Evolutionary conservation across 2,329 filamentous ascomycete species (phyloP), one percentile per base, ranked within the genome.

Genomic region (Penicillium sp.): DNA sequence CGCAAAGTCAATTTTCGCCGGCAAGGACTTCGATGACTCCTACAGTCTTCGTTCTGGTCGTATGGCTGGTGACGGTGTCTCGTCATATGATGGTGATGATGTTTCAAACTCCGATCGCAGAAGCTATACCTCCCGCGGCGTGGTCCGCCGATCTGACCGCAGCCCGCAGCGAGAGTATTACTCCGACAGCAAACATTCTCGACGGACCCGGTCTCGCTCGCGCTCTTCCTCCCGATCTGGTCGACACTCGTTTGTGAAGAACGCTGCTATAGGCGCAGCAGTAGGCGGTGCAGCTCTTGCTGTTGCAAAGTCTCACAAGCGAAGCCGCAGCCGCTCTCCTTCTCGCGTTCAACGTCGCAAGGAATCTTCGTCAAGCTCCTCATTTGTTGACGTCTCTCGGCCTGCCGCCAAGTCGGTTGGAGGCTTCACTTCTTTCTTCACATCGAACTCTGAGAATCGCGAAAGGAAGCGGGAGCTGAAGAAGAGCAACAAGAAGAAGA

Each of bases 321-420:
- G 58, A 50, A 39, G 65, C 53, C 68, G 71, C 17, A 74, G 68
- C 43, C 67, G 61, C 27, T 76, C 75, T 6, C 68, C 69, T 6
- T 66, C 63, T 15, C 70, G 67, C 40, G 30, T 47, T 7, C 67
- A 65, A 32, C 58, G 50, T 45, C 64, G 59, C 56, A 74, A 68
- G 54, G 68, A 60, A n/a, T 81, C 77, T 18, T 82, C 77, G 49
- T 84, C 78, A 30, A 80, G 80, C 34, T 82, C 80, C 13, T 87
- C 85, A 1, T 78, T 85, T 49, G 71, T 89, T 47, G 86, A 90
- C 62, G 85, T 90, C 46, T 88, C 87, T 42, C 79, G 79, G 32
- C 74, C 77, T 40, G 77, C 78, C 46, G 77, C 73, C 52, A 74
- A 71, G 33, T 76, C 75, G 6, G 74, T 78, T 48, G 78, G 80